A percentile compares a stretch with the other conserved stretches of the same genome.
Evolutionary conservation across 331 rosid genomes (phyloP).

Genomic region (Pyrus hybrid): DNA sequence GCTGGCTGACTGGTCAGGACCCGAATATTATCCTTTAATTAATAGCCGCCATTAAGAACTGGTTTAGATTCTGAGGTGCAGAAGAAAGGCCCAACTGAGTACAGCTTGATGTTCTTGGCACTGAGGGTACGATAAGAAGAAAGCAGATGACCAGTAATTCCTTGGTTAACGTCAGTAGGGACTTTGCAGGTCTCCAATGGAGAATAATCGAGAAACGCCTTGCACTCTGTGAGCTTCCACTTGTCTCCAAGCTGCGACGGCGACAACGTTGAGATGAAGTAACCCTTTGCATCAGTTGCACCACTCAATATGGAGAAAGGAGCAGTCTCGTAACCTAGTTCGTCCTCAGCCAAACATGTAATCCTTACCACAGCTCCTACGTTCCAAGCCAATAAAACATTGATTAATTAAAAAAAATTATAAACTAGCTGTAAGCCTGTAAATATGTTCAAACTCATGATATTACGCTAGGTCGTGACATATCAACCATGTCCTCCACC

Average conservation of each 20-base stretch:
- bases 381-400: not conserved
- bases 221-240: slow-evolving; percentile 19
- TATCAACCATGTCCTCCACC: not conserved
- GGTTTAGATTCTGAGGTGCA: slow-evolving; percentile 17
- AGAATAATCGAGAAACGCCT: slow-evolving; percentile 13
- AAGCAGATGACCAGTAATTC: slow-evolving; percentile 33
- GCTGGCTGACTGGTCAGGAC: not conserved
- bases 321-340: slow-evolving; percentile 3
- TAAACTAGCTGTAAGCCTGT: no score
- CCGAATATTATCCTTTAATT: not conserved
- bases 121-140: slow-evolving; percentile 28
- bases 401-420: no score
- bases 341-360: slow-evolving; percentile 12
- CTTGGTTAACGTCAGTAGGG: slow-evolving; percentile 35
- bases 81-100: slow-evolving; percentile 39
- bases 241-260: not conserved
- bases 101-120: slow-evolving; percentile 18
- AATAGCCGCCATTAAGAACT: slow-evolving; percentile 3
- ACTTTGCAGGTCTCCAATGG: slow-evolving; percentile 31
- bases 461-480: no score
- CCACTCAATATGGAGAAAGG: slow-evolving; percentile 3
- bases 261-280: slow-evolving; percentile 16
- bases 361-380: slow-evolving; percentile 23
- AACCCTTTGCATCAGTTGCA: slow-evolving; percentile 20
- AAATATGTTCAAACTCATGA: not conserved